phyloP scores from a whole-genome alignment of 2,329 filamentous ascomycete species.

The Paramyrothecium sp. region DNA sequence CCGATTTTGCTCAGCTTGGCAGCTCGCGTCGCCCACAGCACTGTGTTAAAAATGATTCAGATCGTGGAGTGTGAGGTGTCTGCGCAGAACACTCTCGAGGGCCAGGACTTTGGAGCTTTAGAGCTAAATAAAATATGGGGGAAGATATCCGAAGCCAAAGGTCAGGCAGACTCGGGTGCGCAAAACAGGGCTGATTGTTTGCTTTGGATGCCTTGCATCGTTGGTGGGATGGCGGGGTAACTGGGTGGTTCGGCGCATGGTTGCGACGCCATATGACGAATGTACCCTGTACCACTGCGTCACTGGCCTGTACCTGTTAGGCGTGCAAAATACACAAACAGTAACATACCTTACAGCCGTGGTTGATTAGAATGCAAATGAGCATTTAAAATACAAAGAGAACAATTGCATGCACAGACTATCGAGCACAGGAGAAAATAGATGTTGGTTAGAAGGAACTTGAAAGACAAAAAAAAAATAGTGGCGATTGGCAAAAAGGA shows the following conservation, averaged over 20 bases:
- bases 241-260: not conserved
- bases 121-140: not conserved
- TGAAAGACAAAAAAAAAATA: slow-evolving; percentile 6
- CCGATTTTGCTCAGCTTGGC: not conserved
- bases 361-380: no score
- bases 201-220: not conserved
- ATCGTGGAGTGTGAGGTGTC: not conserved
- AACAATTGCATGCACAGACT: no score
- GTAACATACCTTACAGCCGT: no score
- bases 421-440: no score
- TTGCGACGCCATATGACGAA: not conserved
- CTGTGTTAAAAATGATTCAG: not conserved
- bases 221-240: not conserved
- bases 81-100: not conserved
- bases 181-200: not conserved
- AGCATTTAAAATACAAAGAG: no score
- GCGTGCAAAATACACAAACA: no score
- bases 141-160: not conserved
- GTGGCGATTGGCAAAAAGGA: slow-evolving; percentile 19
- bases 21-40: no score
- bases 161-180: not conserved
- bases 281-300: not conserved
- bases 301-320: no score
- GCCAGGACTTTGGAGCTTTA: not conserved
- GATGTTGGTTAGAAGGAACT: slow-evolving; percentile 3